Base-by-base conservation (phyloP, 208 protist genomes). In the Leishmania tarentolae region DNA sequence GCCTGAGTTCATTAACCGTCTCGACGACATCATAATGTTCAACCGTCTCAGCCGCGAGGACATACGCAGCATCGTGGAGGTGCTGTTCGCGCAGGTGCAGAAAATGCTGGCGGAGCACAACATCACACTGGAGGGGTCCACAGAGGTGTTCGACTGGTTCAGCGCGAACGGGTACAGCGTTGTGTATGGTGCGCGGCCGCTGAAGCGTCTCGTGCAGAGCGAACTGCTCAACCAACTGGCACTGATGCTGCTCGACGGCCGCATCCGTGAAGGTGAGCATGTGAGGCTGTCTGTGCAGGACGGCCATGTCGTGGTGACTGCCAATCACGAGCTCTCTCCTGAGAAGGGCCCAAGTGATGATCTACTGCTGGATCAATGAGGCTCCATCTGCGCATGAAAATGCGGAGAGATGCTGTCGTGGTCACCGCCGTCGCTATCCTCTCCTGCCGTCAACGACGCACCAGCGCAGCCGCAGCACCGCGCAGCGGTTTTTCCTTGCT, bases 1-100 rank as follows among this genome's bases (percentile, higher is more conserved):
- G n/a, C 99, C 99, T 21, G 99, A 99, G 88, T 99, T 99, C 82
- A 94, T 99, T 75, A 99, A 99, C 91, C 96, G 99, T 61, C 83
- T 99, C 0, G 99, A 99, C 88, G 98, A 99, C 79, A 98, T 99
- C 47, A 90, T 99, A 50, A 90, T 99, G 75, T 99, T 99, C 84
- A 98, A 96, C 86, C 95, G 92, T 53, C 92, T 99, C n/a, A 83
- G 81, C 46, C 86, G 91, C 42, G 65, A 78, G 11, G 83, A 98
- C 77, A 94, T 99, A 24, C 83, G 88, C 31, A 72, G 83, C 21
- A 99, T 99, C 77, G 91, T 99, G 9, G 83, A 94, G n/a, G 77
- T 99, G 4, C 94, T 99, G 81, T 89, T 99, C 50, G 78, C 83
- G 31, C 79, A 92, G 79, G 79, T 99, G 53, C 76, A 61, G 77